Evolutionary conservation across 352 stramenopile genomes (phyloP), one percentile per base, ranked within the genome.

Genomic region (Globisporangium iwayamae): DNA sequence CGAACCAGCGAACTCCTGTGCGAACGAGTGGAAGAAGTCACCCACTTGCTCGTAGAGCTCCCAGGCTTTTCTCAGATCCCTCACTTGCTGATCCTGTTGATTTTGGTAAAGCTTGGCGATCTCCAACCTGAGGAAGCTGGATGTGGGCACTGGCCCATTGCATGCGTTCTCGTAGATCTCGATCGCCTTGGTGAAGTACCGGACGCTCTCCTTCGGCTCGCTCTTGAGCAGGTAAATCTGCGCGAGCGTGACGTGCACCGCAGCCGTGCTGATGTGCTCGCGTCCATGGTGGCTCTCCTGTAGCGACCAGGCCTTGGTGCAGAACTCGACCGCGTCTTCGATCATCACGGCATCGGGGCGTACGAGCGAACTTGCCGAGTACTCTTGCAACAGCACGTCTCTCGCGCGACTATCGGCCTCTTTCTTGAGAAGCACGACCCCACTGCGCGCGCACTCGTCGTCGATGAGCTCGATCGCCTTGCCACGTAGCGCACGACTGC

Each of bases 301-400:
- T 3, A 91, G 51, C 18, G 74, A 74, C 79, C 79, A 91, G 4
- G 81, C 79, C 52, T 87, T 88, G 36, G 67, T 79, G 60, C 79
- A 90, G 45, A 72, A 76, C 61, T 92, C 83, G n/a, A 88, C 56
- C 0, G 81, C 83, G 10, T 89, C 83, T 1, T 92, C 81, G 43
- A 87, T 75, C 45, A 78, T 55, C 3, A 71, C 60, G 10, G 72
- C 48, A 41, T 78, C 74, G 3, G 63, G 64, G 10, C 46, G 65
- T 10, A 71, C 63, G 11, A 71, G 62, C 38, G 76, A 65, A 4
- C 72, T 67, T 2, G 66, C 25, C 11, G 72, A 66, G 25, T 84
- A 69, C 41, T 86, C 78, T 18, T 79, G 73, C 7, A 84, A 60
- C 8, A 90, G 58, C 2, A 66, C 55, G 0, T 68, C 68, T 41